Base-by-base conservation (phyloP, 345 rosid species). In the Iberis pinnata region DNA sequence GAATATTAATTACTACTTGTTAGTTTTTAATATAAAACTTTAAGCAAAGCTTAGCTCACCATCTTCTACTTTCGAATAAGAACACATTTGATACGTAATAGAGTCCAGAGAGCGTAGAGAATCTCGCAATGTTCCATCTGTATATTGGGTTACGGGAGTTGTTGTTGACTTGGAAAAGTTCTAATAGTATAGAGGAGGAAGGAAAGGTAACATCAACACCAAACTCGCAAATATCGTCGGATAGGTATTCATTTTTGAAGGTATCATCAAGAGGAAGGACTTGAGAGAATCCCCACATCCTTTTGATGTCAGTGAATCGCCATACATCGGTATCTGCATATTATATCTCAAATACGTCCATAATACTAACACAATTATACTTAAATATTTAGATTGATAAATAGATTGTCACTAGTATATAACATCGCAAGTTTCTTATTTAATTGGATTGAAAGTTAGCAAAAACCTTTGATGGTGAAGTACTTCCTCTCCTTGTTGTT, bases 161-260 rank as follows among this genome's bases (percentile, higher is more conserved):
- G 7, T 58, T 37, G n/a, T 19, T 6, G 10, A 44, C 42, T 2
- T 52, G 6, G 20, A 57, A 57, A 26, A 58, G 53, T 46, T 58
- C 63, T 12, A 45, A 58, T 12, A 8, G 7, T 12, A 46, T n/a
- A 46, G 8, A 47, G 26, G 17, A 16, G 3, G 54, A 7, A 17
- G 63, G 37, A 58, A 38, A 6, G 17, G 17, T 36, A 8, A 58
- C 43, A 16, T 58, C 62, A 33, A 57, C 62, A 18, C 62, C 62
- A 57, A 57, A 57, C 62, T 43, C 62, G 8, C 62, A 57, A 26
- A 40, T 47, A 26, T 41, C 59, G 16, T 54, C 59, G 26, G 25
- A 41, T 5, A 54, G 48, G 18, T 55, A 55, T 17, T 49, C 60
- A 6, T 55, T 55, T 26, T 41, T 55, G 11, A 47, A 47, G 4